Conservation (phyloP, 176 grass and related monocot genomes). For the Oryza coarctata region DNA sequence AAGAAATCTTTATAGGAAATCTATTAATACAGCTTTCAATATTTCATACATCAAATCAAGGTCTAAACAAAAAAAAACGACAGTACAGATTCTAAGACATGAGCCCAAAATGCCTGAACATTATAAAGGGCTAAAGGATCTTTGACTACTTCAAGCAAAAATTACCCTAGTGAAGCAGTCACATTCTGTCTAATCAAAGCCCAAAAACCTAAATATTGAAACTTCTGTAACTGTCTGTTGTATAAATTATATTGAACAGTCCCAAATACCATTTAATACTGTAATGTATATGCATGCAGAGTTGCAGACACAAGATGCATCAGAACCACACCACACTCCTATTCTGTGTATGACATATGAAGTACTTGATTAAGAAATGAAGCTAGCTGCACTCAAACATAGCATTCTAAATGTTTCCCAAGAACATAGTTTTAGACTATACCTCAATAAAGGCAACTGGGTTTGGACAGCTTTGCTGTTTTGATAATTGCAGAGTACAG, state of each 20-base stretch:
- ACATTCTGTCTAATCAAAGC: slow-evolving; percentile 2
- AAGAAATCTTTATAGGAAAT: neutral
- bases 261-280: neutral
- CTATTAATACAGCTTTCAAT: neutral
- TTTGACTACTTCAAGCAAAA: neutral
- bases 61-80: neutral
- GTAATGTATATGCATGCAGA: neutral
- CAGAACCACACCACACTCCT: neutral
- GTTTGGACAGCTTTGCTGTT: slow-evolving; percentile 77
- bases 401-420: slow-evolving; percentile 5
- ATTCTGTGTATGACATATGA: slow-evolving; percentile 11
- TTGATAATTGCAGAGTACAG: slow-evolving; percentile 79
- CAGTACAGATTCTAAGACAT: neutral
- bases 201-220: slow-evolving; percentile 17
- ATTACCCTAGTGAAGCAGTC: neutral
- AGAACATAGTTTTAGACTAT: slow-evolving; percentile 35
- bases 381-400: slow-evolving; percentile 4
- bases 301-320: slow-evolving; percentile 24
- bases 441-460: slow-evolving; percentile 86
- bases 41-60: neutral
- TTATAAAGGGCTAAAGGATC: neutral
- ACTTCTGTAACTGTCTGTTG: neutral
- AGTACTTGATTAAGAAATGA: neutral
- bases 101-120: neutral
- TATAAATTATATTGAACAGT: slow-evolving; percentile 17